Percentiles rank a stretch among this genome's conserved stretches.
Evolutionary conservation across 1,284 basidiomycete genomes (phyloP).

Genomic region (Hemileia vastatrix): DNA sequence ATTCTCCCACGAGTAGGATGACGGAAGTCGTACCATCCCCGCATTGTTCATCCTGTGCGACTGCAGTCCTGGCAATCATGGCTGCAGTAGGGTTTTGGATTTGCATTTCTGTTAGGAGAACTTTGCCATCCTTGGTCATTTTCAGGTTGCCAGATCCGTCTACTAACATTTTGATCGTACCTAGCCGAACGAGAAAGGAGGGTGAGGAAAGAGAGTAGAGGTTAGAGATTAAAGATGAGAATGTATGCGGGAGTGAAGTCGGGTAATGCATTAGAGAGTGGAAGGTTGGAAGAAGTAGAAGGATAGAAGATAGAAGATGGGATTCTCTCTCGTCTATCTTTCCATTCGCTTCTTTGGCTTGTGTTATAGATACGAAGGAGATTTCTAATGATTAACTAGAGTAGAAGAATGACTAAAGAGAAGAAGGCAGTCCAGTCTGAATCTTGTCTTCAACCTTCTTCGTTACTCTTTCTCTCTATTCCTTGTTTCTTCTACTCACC

Average conservation of each 20-base stretch:
- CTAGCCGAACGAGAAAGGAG: conserved; percentile 86
- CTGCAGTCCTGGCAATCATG: conserved; percentile 96
- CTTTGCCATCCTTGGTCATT: conserved; percentile 99
- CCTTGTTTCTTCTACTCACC: too few species aligned
- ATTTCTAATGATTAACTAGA: too few species aligned
- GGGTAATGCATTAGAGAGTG: not conserved
- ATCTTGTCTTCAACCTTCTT: too few species aligned
- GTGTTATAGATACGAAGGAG: not conserved
- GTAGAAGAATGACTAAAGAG: too few species aligned
- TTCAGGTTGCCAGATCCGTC: conserved; percentile 99
- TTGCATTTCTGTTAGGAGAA: conserved; percentile 98
- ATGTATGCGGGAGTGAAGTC: not conserved
- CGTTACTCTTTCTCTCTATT: too few species aligned
- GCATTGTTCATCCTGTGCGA: conserved; percentile 97
- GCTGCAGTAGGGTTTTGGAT: conserved; percentile 98
- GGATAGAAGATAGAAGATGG: too few species aligned
- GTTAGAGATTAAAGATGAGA: not conserved
- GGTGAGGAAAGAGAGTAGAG: conserved; percentile 28
- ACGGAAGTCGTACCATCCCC: conserved; percentile 98
- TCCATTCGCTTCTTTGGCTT: not conserved
- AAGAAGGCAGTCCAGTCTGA: too few species aligned
- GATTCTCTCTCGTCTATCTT: too few species aligned
- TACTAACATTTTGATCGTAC: conserved; percentile 98
- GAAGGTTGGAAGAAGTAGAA: not conserved
- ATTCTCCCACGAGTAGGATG: conserved; percentile 90